phyloP scores from a whole-genome alignment of 306 rosid species.

The Phaseolus lunatus region DNA sequence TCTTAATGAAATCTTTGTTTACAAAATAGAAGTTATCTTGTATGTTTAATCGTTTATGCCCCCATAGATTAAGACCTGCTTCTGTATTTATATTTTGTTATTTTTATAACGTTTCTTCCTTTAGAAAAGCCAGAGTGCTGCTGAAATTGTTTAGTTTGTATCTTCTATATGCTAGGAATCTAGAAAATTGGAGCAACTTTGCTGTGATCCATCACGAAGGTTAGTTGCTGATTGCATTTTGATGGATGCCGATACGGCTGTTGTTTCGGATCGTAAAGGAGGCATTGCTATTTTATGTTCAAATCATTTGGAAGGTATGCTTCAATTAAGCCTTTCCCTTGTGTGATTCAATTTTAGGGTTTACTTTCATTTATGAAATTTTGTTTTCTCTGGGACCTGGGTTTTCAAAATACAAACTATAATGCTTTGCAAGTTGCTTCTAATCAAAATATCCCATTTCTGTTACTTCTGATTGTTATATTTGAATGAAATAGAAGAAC shows the following conservation, averaged over 20 bases:
- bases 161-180: slow-evolving; percentile 64
- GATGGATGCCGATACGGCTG: slow-evolving; percentile 79
- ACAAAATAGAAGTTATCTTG: neutral
- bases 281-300: slow-evolving; percentile 82
- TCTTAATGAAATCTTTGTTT: neutral
- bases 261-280: slow-evolving; percentile 97
- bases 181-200: slow-evolving; percentile 80
- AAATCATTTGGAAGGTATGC: slow-evolving; percentile 77
- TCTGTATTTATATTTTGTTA: slow-evolving; percentile 33
- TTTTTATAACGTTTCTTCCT: slow-evolving; percentile 21
- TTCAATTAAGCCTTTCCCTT: slow-evolving; percentile 32
- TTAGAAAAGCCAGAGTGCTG: slow-evolving; percentile 8
- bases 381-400: slow-evolving; percentile 24
- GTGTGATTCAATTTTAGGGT: slow-evolving; percentile 12
- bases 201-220: slow-evolving; percentile 82
- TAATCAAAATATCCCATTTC: neutral
- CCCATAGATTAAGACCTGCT: slow-evolving; percentile 35
- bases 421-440: slow-evolving; percentile 5
- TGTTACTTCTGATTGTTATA: neutral
- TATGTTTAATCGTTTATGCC: neutral
- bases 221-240: slow-evolving; percentile 93
- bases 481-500: slow-evolving; percentile 23
- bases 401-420: slow-evolving; percentile 31
- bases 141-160: slow-evolving; percentile 47
- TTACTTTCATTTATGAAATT: slow-evolving; percentile 27